A percentile compares a stretch with the other conserved stretches of the same genome.
phyloP scores from a whole-genome alignment of 345 rosid species.

The Turnera subulata region DNA sequence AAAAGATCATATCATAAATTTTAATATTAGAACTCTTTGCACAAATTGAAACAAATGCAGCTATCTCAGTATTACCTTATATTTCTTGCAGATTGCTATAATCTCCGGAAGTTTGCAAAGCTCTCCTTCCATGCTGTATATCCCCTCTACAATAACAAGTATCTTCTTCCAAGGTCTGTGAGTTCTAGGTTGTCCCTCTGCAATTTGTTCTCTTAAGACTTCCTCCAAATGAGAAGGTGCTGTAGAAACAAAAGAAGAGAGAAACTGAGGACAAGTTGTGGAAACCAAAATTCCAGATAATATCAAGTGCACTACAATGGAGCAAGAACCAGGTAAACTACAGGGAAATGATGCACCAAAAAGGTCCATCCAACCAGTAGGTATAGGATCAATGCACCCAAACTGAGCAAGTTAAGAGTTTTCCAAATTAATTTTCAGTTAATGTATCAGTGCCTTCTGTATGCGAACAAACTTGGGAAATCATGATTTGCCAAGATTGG shows the following conservation, averaged over 20 bases:
- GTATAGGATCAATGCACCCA: not conserved
- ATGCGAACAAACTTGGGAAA: too few relatives aligned
- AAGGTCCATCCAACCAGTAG: too few relatives aligned
- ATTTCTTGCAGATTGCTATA: constrained; percentile 82
- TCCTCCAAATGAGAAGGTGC: constrained; percentile 93
- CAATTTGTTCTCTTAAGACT: constrained; percentile 90
- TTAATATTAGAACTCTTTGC: too few relatives aligned
- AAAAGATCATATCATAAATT: too few relatives aligned
- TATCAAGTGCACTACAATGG: not conserved
- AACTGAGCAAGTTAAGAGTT: too few relatives aligned
- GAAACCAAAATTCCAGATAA: not conserved
- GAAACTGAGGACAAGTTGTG: not conserved
- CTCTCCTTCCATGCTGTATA: constrained; percentile 96
- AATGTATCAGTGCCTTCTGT: too few relatives aligned
- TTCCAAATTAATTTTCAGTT: too few relatives aligned
- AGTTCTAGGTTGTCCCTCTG: constrained; percentile 87
- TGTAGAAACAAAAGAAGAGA: constrained; percentile 23
- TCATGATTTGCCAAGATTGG: too few relatives aligned
- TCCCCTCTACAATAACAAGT: constrained; percentile 81
- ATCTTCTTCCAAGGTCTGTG: constrained; percentile 98
- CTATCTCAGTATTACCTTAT: constrained; percentile 54
- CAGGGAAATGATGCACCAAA: not conserved
- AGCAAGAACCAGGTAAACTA: not conserved
- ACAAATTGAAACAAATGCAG: not conserved
- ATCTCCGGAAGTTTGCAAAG: constrained; percentile 90